phyloP scores from a whole-genome alignment of 2,329 filamentous ascomycete species.

The Sphaceloma murrayae region DNA sequence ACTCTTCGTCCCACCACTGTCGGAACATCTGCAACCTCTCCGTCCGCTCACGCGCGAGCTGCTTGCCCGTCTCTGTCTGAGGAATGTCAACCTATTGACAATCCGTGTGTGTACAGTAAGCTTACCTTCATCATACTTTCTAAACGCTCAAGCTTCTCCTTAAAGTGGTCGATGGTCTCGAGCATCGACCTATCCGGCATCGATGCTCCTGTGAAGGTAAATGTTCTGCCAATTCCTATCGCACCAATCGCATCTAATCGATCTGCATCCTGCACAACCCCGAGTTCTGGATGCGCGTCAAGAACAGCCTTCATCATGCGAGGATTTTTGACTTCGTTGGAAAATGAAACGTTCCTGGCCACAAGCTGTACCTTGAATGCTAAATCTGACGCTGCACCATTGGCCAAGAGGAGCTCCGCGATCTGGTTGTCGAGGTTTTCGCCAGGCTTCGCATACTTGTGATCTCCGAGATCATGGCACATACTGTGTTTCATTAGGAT shows the following conservation, averaged over 20 bases:
- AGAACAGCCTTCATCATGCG: constrained; percentile 51
- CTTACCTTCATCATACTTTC: constrained; percentile 47
- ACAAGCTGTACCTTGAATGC: constrained; percentile 61
- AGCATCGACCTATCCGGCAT: constrained; percentile 44
- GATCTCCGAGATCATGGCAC: constrained; percentile 73
- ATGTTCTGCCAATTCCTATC: constrained; percentile 69
- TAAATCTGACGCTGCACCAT: constrained; percentile 49
- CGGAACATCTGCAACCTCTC: constrained; percentile 41
- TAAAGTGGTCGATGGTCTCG: constrained; percentile 63
- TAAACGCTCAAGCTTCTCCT: constrained; percentile 61
- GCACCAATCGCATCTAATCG: constrained; percentile 84
- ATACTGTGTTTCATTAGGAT: constrained; percentile 11
- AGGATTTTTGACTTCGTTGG: constrained; percentile 59
- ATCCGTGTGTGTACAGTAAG: not conserved
- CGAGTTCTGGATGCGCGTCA: constrained; percentile 60
- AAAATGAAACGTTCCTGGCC: constrained; percentile 69
- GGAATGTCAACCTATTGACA: constrained; percentile 2
- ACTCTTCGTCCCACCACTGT: constrained; percentile 47
- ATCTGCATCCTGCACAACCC: constrained; percentile 85
- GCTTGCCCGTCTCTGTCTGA: constrained; percentile 41
- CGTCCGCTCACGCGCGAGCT: constrained; percentile 42
- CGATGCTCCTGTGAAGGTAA: constrained; percentile 65
- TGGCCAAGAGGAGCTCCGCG: constrained; percentile 44
- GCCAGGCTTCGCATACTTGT: constrained; percentile 55
- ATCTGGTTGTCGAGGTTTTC: constrained; percentile 50